Conservation (phyloP, 2,329 filamentous ascomycete species). For the Ascochyta lentis region DNA sequence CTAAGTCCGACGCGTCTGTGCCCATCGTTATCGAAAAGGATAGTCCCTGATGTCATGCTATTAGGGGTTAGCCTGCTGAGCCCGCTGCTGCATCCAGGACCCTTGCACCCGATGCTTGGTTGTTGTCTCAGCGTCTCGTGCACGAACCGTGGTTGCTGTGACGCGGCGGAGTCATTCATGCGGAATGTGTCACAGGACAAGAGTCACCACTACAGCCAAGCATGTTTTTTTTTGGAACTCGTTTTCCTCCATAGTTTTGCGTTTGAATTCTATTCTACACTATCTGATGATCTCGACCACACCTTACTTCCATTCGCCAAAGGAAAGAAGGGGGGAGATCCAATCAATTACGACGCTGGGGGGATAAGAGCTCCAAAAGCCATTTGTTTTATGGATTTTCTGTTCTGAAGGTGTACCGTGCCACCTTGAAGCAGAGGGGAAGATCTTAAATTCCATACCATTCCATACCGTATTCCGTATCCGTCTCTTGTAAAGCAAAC, state of each 20-base stretch:
- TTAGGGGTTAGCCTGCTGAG: constrained; percentile 10
- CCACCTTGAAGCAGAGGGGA: constrained; percentile 28
- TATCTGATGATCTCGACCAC: constrained; percentile 46
- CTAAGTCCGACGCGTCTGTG: constrained; percentile 13
- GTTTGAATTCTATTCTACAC: constrained; percentile 36
- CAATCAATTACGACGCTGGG: constrained; percentile 32
- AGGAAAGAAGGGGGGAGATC: constrained; percentile 44
- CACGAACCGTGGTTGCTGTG: constrained; percentile 1
- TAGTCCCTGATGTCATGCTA: constrained; percentile 16
- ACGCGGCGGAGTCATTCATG: constrained; percentile 6
- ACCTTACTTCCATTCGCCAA: constrained; percentile 26
- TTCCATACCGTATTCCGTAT: constrained; percentile 17
- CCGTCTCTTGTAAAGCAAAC: constrained; percentile 24
- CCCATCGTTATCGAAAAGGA: constrained; percentile 13
- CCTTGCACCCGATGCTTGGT: constrained; percentile 5
- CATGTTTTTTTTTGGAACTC: not conserved
- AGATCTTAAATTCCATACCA: constrained; percentile 13
- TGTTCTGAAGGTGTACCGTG: constrained; percentile 30
- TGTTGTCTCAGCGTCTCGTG: constrained; percentile 4
- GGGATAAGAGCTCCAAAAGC: constrained; percentile 33
- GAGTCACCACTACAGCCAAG: constrained; percentile 10
- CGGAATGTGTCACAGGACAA: constrained; percentile 14
- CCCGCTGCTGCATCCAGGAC: constrained; percentile 7
- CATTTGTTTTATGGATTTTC: constrained; percentile 47
- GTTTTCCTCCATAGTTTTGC: constrained; percentile 25